These are phyloP conservation scores for Pseudogymnoascus sp. DNA, from an alignment of 2,329 filamentous ascomycete genomes.

Conservation along the genomic window DNA sequence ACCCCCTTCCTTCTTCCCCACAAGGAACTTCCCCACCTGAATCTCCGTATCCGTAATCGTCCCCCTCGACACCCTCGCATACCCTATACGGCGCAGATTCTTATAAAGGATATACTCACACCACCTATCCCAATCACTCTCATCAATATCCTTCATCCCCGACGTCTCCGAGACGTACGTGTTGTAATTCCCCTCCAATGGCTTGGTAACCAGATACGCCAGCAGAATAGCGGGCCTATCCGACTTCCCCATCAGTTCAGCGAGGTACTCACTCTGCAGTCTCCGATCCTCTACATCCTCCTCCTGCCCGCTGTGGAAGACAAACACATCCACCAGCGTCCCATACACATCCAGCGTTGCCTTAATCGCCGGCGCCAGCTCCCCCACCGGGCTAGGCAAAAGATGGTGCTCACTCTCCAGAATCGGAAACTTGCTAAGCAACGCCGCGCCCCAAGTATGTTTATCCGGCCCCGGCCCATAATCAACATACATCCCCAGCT, in stretches of 20 bases:
- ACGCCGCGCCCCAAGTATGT: conserved; percentile 91
- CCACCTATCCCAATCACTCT: conserved; percentile 92
- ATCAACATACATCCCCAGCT: conserved; percentile 97
- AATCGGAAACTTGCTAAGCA: conserved; percentile 96
- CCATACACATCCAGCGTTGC: conserved; percentile 95
- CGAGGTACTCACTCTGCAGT: conserved; percentile 77
- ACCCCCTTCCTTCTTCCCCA: conserved; percentile 59
- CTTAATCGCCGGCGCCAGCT: conserved; percentile 91
- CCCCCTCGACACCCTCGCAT: conserved; percentile 78
- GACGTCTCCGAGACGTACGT: conserved; percentile 81
- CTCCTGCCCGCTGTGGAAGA: conserved; percentile 98
- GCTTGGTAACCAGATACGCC: conserved; percentile 87
- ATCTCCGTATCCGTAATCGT: conserved; percentile 97
- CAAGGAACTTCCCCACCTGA: conserved; percentile 90
- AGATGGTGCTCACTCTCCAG: conserved; percentile 95
- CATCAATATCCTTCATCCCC: conserved; percentile 93
- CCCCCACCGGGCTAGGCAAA: conserved; percentile 85
- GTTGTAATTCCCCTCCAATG: conserved; percentile 90
- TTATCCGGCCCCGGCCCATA: conserved; percentile 97
- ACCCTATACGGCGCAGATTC: conserved; percentile 74
- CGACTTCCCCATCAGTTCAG: conserved; percentile 79
- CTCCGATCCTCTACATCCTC: conserved; percentile 89
- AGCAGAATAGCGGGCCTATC: conserved; percentile 76
- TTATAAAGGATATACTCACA: conserved; percentile 99
- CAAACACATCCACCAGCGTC: conserved; percentile 82